phyloP scores from a whole-genome alignment of 805 yeast species.

The Hanseniaspora occidentalis region DNA sequence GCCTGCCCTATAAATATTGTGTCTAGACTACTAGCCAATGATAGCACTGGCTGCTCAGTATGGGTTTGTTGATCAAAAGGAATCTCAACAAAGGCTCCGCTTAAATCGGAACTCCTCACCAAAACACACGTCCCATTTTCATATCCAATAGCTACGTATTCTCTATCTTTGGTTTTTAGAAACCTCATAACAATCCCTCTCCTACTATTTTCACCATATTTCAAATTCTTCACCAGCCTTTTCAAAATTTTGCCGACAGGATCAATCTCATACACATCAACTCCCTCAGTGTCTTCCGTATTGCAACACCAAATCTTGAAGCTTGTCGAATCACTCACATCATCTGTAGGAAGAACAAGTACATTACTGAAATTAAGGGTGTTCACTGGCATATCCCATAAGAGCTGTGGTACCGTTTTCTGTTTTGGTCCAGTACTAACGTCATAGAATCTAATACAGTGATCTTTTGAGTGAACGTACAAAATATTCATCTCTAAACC shows the following conservation, averaged over 20 bases:
- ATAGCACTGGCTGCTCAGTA: background rate
- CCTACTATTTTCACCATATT: conserved; percentile 7
- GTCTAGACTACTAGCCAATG: background rate
- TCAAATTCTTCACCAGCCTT: conserved; percentile 13
- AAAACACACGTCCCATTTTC: background rate
- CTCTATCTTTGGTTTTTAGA: background rate
- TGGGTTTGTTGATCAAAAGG: background rate
- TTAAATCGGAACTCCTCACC: background rate
- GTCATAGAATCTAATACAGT: background rate
- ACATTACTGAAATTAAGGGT: conserved; percentile 24
- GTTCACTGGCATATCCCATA: conserved; percentile 18
- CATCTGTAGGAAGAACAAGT: conserved; percentile 8
- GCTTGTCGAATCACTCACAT: background rate
- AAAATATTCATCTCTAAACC: conserved; percentile 14
- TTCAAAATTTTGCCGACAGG: conserved; percentile 5
- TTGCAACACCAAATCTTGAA: conserved; percentile 19
- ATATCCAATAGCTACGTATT: background rate
- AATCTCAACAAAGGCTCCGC: background rate
- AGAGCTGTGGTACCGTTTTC: background rate
- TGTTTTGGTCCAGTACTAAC: background rate
- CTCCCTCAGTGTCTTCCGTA: conserved; percentile 18
- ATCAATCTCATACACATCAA: conserved; percentile 18
- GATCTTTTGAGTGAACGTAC: conserved; percentile 1
- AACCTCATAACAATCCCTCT: conserved; percentile 1
- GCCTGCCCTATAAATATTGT: background rate